A percentile compares a stretch with the other conserved stretches of the same genome.
Conservation (phyloP, 2,329 filamentous ascomycete genomes). For the Alternaria consortialis region DNA sequence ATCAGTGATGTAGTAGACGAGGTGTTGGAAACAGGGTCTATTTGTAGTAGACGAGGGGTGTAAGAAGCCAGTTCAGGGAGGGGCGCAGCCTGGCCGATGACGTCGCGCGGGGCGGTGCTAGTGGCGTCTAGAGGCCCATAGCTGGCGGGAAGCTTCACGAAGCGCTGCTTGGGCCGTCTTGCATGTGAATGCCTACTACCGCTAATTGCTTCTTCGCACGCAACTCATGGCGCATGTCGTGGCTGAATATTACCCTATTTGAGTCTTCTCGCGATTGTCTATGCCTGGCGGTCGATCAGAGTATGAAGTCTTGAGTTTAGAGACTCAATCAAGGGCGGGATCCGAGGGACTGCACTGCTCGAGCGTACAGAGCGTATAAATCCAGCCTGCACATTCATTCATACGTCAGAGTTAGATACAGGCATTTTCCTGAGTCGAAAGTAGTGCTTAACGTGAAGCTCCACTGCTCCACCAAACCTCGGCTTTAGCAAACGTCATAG, state of each 20-base stretch:
- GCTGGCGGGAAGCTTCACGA: conserved; percentile 34
- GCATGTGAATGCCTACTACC: conserved; percentile 15
- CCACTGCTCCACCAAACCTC: conserved; percentile 31
- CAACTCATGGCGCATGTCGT: background rate
- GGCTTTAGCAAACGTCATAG: conserved; percentile 42
- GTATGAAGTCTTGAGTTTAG: background rate
- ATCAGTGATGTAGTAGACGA: background rate
- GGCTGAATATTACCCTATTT: background rate
- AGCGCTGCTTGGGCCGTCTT: conserved; percentile 16
- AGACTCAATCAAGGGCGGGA: background rate
- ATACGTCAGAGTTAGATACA: background rate
- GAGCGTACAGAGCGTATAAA: background rate
- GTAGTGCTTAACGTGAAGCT: background rate
- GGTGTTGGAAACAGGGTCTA: conserved; percentile 12
- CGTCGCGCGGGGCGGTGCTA: conserved; percentile 34
- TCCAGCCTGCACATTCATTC: background rate
- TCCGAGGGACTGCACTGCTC: background rate
- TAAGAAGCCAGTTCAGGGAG: conserved; percentile 25
- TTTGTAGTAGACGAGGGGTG: conserved; percentile 25
- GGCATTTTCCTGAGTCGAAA: background rate
- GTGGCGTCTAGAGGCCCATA: conserved; percentile 18
- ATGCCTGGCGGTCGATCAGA: background rate
- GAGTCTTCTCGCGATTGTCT: background rate
- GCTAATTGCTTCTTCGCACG: background rate
- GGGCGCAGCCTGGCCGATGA: conserved; percentile 27